Base-by-base conservation (phyloP, 202 grass and related monocot genomes). In the Zoysia matrella region DNA sequence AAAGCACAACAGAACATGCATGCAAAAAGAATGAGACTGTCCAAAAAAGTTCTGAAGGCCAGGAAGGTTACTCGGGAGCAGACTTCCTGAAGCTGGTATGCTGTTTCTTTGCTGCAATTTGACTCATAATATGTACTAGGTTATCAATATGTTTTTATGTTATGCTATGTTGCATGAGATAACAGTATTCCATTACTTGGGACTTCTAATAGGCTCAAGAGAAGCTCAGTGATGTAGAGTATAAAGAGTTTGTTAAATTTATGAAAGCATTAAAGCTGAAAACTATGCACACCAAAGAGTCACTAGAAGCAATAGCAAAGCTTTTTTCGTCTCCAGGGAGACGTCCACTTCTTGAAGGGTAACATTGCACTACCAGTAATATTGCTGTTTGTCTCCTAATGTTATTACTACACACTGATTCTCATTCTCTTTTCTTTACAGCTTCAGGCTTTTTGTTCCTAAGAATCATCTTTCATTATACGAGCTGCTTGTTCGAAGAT, bases 371-470 rank as follows among this genome's bases (percentile, higher is more conserved):
- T 61, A 67, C 41, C n/a, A 43, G 43, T 22, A 9, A 30, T 75
- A 13, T 54, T 86, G 57, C 77, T 83, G 30, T 36, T 36, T 36
- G 30, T 36, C 18, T 18, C 15, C n/a, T 58, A 18, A 7, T 58
- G 44, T 30, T 60, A 36, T 61, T 73, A 68, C 48, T 73, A n/a
- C 77, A 77, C 60, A 43, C 68, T 77, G 8, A 69, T 83, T 75
- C 30, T 74, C 56, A 13, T 74, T 87, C 44, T 57, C 15, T 11
- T 84, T 52, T 84, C 11, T 40, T 49, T 87, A 68, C 82, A 98
- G 95, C 86, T 94, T 98, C 88, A 98, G 86, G 79, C 86, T 94
- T 82, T 98, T 95, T 83, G 90, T 98, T 88, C 85, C 92, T 49
- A 74, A 83, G 81, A 95, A 93, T 68, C 87, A 90, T 92, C 87